Percentiles rank a stretch among this genome's conserved stretches.
Evolutionary conservation across 2,329 filamentous ascomycete genomes (phyloP).

Genomic region (Reticulascus tulasneorum): DNA sequence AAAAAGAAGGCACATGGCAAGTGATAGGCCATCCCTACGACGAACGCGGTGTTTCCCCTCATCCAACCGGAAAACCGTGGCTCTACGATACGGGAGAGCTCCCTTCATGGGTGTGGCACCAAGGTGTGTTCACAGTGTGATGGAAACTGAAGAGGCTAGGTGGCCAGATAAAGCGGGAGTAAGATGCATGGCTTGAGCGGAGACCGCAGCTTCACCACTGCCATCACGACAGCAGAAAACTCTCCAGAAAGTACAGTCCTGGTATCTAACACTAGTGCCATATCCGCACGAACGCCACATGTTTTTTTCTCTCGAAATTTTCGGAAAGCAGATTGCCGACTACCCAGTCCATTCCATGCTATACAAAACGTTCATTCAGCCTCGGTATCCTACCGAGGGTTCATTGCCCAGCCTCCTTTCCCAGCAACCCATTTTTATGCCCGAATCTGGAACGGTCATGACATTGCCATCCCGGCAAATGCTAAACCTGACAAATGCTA

Average conservation of each 20-base stretch:
- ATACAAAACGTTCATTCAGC: slow-evolving; percentile 9
- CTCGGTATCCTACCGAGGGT: slow-evolving; percentile 1
- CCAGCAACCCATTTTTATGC: neutral
- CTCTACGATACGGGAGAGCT: too few relatives aligned
- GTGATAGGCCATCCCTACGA: too few relatives aligned
- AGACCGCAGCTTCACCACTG: too few relatives aligned
- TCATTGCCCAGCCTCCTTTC: neutral
- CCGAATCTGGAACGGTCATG: neutral
- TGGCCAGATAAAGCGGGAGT: too few relatives aligned
- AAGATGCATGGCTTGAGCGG: too few relatives aligned
- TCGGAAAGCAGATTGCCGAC: slow-evolving; percentile 11
- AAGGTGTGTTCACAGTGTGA: too few relatives aligned
- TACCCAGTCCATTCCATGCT: slow-evolving; percentile 7
- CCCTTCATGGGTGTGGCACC: too few relatives aligned
- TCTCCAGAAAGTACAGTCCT: slow-evolving; percentile 12
- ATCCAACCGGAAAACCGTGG: too few relatives aligned
- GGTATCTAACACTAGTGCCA: slow-evolving; percentile 13
- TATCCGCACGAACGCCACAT: slow-evolving; percentile 10
- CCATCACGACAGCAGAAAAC: too few relatives aligned
- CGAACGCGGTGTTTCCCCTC: too few relatives aligned
- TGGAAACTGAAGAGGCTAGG: too few relatives aligned
- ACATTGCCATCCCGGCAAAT: neutral
- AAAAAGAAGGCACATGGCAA: slow-evolving; percentile 36
- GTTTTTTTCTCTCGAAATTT: slow-evolving; percentile 1
- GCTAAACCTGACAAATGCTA: neutral